These are phyloP conservation scores for Pseudocercospora ulei DNA, from an alignment of 2,329 filamentous ascomycete genomes.

Conservation along the genomic window DNA sequence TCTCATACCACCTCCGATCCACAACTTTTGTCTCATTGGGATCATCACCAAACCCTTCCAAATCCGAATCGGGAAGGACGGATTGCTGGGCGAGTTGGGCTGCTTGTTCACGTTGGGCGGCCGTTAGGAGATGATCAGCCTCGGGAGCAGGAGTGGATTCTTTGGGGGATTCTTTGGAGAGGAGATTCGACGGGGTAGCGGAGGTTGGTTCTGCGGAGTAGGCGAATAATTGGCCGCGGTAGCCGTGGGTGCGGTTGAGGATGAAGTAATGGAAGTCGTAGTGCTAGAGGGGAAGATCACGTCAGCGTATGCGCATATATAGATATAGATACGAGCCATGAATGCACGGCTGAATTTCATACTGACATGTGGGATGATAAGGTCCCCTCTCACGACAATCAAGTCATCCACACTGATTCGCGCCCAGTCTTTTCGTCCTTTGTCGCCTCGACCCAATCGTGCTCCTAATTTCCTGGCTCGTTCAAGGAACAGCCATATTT, in stretches of 20 bases:
- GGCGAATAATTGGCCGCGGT: conserved; percentile 68
- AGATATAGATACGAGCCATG: not conserved
- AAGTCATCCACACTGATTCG: conserved; percentile 89
- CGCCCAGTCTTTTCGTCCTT: conserved; percentile 74
- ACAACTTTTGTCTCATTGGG: conserved; percentile 82
- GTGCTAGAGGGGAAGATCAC: conserved; percentile 51
- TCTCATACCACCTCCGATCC: conserved; percentile 91
- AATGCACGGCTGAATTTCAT: no score
- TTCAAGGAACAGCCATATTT: conserved; percentile 86
- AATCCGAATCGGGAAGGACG: conserved; percentile 44
- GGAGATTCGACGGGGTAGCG: conserved; percentile 34
- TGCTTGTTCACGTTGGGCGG: conserved; percentile 23
- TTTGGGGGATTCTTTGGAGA: conserved; percentile 15
- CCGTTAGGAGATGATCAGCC: conserved; percentile 21
- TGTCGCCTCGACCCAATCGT: conserved; percentile 58
- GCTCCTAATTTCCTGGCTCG: conserved; percentile 83
- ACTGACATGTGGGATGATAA: conserved; percentile 90
- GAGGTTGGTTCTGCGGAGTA: conserved; percentile 50
- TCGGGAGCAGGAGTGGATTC: conserved; percentile 6
- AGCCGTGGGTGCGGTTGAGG: conserved; percentile 70
- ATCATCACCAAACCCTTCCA: conserved; percentile 69
- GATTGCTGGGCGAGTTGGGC: conserved; percentile 16
- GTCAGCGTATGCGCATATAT: conserved; percentile 10
- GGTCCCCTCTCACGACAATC: conserved; percentile 78
- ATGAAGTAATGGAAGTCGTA: conserved; percentile 97